phyloP scores from a whole-genome alignment of 2,329 filamentous ascomycete species.

The Ophiosphaerella herpotricha region DNA sequence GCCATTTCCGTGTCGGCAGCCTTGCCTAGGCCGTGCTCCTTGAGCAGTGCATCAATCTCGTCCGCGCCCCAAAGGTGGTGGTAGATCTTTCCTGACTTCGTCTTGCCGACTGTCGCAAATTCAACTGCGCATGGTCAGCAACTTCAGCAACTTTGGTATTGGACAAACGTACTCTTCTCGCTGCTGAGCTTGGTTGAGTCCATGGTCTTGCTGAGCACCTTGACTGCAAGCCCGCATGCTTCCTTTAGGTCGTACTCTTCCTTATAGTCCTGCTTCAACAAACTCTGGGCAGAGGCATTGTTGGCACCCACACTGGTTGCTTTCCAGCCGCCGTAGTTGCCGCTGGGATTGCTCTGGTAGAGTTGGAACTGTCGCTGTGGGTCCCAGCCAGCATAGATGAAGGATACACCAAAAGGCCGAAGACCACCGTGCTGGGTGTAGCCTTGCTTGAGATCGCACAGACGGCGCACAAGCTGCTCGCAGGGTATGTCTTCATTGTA shows the following conservation, averaged over 20 bases:
- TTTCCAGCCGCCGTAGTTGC: conserved; percentile 99
- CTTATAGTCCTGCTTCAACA: conserved; percentile 99
- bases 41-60: conserved; percentile 90
- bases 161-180: conserved; percentile 86
- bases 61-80: conserved; percentile 97
- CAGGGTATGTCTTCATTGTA: conserved; percentile 99
- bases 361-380: conserved; percentile 96
- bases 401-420: conserved; percentile 95
- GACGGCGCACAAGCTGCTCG: conserved; percentile 93
- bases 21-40: conserved; percentile 94
- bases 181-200: conserved; percentile 98
- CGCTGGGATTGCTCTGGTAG: conserved; percentile 97
- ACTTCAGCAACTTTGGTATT: background rate
- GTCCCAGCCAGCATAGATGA: conserved; percentile 99
- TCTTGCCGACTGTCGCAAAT: conserved; percentile 97
- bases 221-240: conserved; percentile 95
- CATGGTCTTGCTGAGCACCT: conserved; percentile 99
- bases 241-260: conserved; percentile 96
- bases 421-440: conserved; percentile 99
- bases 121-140: conserved; percentile 68
- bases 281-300: conserved; percentile 94
- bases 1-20: conserved; percentile 44
- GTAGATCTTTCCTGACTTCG: conserved; percentile 94
- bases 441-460: conserved; percentile 98
- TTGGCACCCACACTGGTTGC: conserved; percentile 97